Evolutionary conservation across 1,139 yeast species (phyloP).

Genomic region (Candida sp.): DNA sequence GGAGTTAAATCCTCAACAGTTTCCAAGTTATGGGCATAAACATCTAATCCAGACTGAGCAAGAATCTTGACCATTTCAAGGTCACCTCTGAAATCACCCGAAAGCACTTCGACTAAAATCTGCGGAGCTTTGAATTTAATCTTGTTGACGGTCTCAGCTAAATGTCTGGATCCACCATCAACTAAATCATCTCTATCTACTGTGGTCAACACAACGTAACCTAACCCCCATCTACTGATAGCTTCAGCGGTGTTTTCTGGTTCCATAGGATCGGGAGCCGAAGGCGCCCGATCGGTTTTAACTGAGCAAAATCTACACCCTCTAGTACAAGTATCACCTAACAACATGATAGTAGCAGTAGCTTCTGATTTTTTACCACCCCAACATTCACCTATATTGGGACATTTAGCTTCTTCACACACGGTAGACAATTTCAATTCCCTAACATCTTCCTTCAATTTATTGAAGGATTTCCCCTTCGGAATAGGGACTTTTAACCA

Average conservation of each 20-base stretch:
- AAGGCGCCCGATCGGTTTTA: conserved; percentile 85
- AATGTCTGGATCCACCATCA: conserved; percentile 93
- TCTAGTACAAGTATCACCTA: conserved; percentile 98
- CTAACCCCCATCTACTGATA: conserved; percentile 96
- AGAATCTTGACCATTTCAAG: conserved; percentile 73
- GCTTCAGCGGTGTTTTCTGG: conserved; percentile 99
- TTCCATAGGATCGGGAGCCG: conserved; percentile 90
- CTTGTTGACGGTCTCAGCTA: conserved; percentile 80
- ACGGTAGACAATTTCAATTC: conserved; percentile 91
- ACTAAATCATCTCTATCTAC: conserved; percentile 94
- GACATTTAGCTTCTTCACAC: conserved; percentile 98
- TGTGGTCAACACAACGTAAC: conserved; percentile 95
- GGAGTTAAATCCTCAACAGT: conserved; percentile 97
- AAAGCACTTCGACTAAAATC: conserved; percentile 86
- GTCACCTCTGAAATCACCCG: conserved; percentile 96
- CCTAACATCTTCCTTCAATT: conserved; percentile 79
- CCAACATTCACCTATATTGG: conserved; percentile 99
- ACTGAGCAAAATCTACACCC: conserved; percentile 98
- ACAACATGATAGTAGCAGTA: conserved; percentile 98
- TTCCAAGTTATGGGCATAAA: conserved; percentile 95
- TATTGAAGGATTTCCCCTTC: conserved; percentile 79
- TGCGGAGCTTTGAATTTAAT: conserved; percentile 90
- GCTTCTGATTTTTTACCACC: conserved; percentile 96
- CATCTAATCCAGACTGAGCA: conserved; percentile 89
- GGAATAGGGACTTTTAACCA: conserved; percentile 98